A percentile compares a stretch with the other conserved stretches of the same genome.
phyloP scores from a whole-genome alignment of 495 filamentous ascomycete genomes.

The Pyronema domesticum region DNA sequence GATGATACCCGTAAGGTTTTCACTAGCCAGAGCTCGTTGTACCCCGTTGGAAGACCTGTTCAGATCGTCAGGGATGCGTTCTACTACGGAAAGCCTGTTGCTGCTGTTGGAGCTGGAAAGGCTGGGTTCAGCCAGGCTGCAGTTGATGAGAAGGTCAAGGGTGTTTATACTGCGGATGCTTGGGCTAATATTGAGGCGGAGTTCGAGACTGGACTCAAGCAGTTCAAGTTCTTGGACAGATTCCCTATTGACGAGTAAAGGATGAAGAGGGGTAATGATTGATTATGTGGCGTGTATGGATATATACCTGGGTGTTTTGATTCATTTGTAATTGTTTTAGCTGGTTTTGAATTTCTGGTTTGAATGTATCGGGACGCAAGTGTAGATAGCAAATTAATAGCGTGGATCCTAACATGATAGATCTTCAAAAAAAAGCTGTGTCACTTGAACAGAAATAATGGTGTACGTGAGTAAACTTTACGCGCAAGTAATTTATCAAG shows the following conservation, averaged over 20 bases:
- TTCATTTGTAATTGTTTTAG: too few relatives aligned
- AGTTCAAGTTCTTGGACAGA: conserved; percentile 46
- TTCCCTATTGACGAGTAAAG: conserved; percentile 33
- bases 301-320: too few relatives aligned
- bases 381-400: too few relatives aligned
- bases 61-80: conserved; percentile 51
- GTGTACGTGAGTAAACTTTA: too few relatives aligned
- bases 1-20: conserved; percentile 41
- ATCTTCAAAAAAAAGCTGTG: too few relatives aligned
- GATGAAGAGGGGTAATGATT: too few relatives aligned
- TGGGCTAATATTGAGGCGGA: conserved; percentile 24
- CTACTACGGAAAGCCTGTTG: conserved; percentile 57
- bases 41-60: conserved; percentile 42
- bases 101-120: conserved; percentile 35
- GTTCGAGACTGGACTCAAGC: conserved; percentile 42
- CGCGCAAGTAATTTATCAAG: too few relatives aligned
- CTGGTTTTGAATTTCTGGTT: too few relatives aligned
- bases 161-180: conserved; percentile 33
- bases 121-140: conserved; percentile 31
- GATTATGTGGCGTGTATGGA: too few relatives aligned
- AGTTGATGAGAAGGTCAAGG: conserved; percentile 27
- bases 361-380: too few relatives aligned
- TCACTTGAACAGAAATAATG: too few relatives aligned
- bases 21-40: conserved; percentile 32
- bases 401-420: too few relatives aligned